Percentiles rank a stretch among this genome's conserved stretches.
These are phyloP conservation scores for Pseudozyma flocculosa DNA, from an alignment of 1,284 basidiomycete genomes.

Conservation along the genomic window DNA sequence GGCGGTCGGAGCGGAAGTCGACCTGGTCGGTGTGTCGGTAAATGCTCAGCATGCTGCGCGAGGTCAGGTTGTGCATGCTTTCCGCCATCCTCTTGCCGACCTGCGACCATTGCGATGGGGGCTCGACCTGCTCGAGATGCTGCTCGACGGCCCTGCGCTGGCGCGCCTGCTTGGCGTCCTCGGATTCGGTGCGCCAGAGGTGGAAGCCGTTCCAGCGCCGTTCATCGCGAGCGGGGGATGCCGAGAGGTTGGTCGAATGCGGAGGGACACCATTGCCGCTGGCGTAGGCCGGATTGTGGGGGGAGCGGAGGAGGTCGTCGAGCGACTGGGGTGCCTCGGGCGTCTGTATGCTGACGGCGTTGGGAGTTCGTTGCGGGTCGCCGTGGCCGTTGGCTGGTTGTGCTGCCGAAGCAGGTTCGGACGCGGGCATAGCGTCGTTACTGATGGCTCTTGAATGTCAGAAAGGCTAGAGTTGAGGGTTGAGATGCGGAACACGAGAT, in stretches of 20 bases:
- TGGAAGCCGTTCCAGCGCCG: constrained; percentile 38
- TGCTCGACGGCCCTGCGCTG: constrained; percentile 11
- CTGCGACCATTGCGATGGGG: neutral
- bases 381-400: too few species aligned
- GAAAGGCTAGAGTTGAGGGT: too few species aligned
- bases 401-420: too few species aligned
- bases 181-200: constrained; percentile 41
- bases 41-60: constrained; percentile 13
- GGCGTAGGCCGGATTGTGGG: constrained; percentile 19
- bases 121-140: neutral
- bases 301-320: constrained; percentile 31
- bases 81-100: too few species aligned
- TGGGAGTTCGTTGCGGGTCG: too few species aligned
- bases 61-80: neutral
- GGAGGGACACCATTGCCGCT: too few species aligned
- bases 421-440: neutral
- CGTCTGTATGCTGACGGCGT: constrained; percentile 13
- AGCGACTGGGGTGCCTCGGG: constrained; percentile 28
- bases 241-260: too few species aligned
- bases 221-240: constrained; percentile 20
- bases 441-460: too few species aligned
- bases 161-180: constrained; percentile 18
- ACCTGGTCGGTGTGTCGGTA: constrained; percentile 6
- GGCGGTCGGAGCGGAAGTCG: constrained; percentile 2
- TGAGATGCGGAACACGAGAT: too few species aligned